Evolutionary conservation across 2,329 filamentous ascomycete genomes (phyloP).

Genomic region (Claviceps africana): DNA sequence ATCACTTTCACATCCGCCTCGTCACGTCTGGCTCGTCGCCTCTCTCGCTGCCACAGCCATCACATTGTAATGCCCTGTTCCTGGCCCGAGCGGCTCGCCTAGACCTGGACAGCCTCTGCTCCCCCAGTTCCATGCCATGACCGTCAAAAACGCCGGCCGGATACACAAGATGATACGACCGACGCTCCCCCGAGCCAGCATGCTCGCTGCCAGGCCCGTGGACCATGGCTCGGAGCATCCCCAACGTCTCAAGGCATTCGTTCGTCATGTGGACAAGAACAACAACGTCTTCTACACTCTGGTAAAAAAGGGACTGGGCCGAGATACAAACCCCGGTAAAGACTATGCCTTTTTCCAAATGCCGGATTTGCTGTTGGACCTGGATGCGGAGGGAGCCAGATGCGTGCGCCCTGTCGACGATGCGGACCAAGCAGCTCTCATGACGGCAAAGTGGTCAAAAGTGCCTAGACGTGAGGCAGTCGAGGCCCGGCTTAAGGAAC

Average conservation of each 20-base stretch:
- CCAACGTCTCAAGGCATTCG: constrained; percentile 13
- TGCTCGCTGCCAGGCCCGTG: constrained; percentile 3
- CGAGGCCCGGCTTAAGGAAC: constrained; percentile 13
- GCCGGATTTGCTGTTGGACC: constrained; percentile 32
- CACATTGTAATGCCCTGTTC: not conserved
- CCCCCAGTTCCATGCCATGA: not conserved
- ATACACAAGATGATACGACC: constrained; percentile 8
- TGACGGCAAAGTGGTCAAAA: constrained; percentile 17
- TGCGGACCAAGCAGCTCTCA: constrained; percentile 19
- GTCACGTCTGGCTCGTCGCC: not conserved
- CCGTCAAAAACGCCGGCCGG: not conserved
- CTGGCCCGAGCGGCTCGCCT: not conserved
- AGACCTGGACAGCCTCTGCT: not conserved
- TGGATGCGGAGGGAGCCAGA: constrained; percentile 33
- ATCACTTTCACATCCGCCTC: no score
- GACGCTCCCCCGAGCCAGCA: constrained; percentile 4
- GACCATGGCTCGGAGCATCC: not conserved
- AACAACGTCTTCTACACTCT: constrained; percentile 16
- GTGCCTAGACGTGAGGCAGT: constrained; percentile 12
- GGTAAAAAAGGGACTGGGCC: constrained; percentile 7
- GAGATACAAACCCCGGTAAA: constrained; percentile 5
- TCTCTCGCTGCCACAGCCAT: not conserved
- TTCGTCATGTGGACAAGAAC: constrained; percentile 10
- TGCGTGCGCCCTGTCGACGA: constrained; percentile 28
- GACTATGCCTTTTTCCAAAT: constrained; percentile 24